phyloP scores from a whole-genome alignment of 495 filamentous ascomycete genomes.

The Pseudomonodictys pantanalensis region DNA sequence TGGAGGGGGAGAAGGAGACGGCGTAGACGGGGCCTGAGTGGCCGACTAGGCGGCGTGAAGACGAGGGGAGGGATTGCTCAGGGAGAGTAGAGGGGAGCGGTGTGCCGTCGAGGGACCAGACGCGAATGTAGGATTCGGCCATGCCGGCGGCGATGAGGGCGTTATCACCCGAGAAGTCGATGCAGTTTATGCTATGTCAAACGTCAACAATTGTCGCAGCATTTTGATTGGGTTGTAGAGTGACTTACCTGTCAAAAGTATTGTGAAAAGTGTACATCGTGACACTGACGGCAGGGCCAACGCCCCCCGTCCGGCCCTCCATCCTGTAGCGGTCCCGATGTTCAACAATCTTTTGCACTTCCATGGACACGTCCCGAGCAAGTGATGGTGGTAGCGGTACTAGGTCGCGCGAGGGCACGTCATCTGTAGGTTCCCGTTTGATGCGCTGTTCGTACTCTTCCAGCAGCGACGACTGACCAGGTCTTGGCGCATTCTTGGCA shows the following conservation, averaged over 20 bases:
- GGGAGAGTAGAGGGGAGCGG: conserved; percentile 50
- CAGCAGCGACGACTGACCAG: conserved; percentile 63
- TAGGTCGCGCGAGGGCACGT: conserved; percentile 70
- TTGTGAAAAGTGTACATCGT: conserved; percentile 99
- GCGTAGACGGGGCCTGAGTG: conserved; percentile 86
- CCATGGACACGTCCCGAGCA: conserved; percentile 84
- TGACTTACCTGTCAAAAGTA: conserved; percentile 74
- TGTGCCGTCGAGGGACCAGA: conserved; percentile 84
- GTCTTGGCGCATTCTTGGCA: conserved; percentile 59
- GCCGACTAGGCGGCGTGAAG: conserved; percentile 79
- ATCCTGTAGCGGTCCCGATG: conserved; percentile 86
- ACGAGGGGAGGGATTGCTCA: conserved; percentile 49
- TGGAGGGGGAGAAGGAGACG: conserved; percentile 84
- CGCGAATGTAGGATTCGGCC: conserved; percentile 87
- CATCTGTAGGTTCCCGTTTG: conserved; percentile 84
- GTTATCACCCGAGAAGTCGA: conserved; percentile 91
- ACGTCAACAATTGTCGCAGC: conserved; percentile 39
- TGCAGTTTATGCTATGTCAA: conserved; percentile 68
- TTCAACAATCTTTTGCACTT: conserved; percentile 92
- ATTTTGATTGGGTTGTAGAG: not conserved
- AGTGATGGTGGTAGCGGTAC: conserved; percentile 82
- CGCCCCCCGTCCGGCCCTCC: conserved; percentile 72
- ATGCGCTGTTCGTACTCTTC: conserved; percentile 80
- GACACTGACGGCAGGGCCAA: conserved; percentile 75
- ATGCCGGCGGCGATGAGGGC: conserved; percentile 81